phyloP scores from a whole-genome alignment of 1,139 yeast species.

The Suhomyces guaymorum region DNA sequence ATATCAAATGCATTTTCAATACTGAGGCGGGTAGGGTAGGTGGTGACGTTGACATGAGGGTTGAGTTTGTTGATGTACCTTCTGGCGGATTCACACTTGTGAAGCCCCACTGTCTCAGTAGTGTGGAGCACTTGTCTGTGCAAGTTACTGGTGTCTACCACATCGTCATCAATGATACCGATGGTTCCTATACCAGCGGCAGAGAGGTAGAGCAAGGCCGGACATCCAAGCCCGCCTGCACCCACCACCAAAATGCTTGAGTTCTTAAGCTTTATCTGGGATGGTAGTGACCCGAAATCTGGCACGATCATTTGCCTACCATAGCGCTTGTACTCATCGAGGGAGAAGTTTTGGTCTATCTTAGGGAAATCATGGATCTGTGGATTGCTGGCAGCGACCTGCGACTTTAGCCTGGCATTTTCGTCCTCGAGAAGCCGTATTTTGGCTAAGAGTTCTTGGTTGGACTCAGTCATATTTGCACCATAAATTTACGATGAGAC shows the following conservation, averaged over 20 bases:
- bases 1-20: conserved; percentile 64
- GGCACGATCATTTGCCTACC: conserved; percentile 97
- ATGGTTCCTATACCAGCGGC: conserved; percentile 87
- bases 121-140: conserved; percentile 89
- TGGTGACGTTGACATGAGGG: conserved; percentile 59
- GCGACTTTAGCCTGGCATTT: conserved; percentile 21
- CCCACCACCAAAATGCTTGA: conserved; percentile 78
- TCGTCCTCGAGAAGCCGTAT: conserved; percentile 27
- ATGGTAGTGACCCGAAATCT: conserved; percentile 54
- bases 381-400: not conserved
- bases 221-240: conserved; percentile 97
- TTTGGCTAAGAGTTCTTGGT: conserved; percentile 23
- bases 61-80: conserved; percentile 54
- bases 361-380: not conserved
- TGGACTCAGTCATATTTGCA: conserved; percentile 11
- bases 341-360: conserved; percentile 23
- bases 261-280: conserved; percentile 59
- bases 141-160: conserved; percentile 78
- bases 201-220: conserved; percentile 78
- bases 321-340: conserved; percentile 77
- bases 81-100: conserved; percentile 79
- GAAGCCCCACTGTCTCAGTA: conserved; percentile 61
- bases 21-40: conserved; percentile 54
- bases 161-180: conserved; percentile 87
- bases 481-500: conserved; percentile 1